These are phyloP conservation scores for Spizellomyces punctatus DNA, from an alignment of 192 early-diverging fungal species.

Conservation along the genomic window DNA sequence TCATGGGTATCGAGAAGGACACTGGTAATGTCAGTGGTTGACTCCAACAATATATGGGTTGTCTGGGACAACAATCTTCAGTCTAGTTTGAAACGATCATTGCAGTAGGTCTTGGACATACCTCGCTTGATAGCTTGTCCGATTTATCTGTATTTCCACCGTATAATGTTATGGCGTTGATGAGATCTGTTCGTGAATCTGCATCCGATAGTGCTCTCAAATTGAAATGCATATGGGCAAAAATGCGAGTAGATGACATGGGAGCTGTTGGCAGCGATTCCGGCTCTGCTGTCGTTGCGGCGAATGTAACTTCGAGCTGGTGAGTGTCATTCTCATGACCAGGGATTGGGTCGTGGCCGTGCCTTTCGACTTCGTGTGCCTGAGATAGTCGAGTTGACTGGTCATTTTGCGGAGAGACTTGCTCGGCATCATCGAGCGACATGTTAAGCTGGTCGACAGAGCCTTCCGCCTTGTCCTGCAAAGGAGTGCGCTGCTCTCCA, in stretches of 20 bases:
- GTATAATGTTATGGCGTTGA: neutral
- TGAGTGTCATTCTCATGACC: too few species aligned
- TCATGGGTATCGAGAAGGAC: slow-evolving; percentile 8
- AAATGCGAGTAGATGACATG: neutral
- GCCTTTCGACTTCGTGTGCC: too few species aligned
- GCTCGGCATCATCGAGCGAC: too few species aligned
- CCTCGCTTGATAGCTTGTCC: neutral
- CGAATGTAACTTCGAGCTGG: too few species aligned
- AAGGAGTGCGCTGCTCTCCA: too few species aligned
- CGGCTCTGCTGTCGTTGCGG: too few species aligned
- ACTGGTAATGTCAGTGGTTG: slow-evolving; percentile 1
- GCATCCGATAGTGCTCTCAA: neutral
- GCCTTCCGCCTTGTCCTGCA: too few species aligned
- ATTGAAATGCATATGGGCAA: slow-evolving; percentile 2
- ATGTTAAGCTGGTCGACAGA: too few species aligned
- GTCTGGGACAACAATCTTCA: slow-evolving; percentile 4
- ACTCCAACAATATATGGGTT: slow-evolving; percentile 4
- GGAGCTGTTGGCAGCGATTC: too few species aligned
- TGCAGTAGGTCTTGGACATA: neutral
- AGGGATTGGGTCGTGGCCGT: too few species aligned
- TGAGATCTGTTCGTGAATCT: slow-evolving; percentile 7
- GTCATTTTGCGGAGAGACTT: too few species aligned
- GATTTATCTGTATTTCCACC: slow-evolving; percentile 8
- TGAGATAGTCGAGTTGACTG: too few species aligned
- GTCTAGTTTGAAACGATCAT: neutral